phyloP scores from a whole-genome alignment of 1,284 basidiomycete genomes.

The Trichosporon sp. region DNA sequence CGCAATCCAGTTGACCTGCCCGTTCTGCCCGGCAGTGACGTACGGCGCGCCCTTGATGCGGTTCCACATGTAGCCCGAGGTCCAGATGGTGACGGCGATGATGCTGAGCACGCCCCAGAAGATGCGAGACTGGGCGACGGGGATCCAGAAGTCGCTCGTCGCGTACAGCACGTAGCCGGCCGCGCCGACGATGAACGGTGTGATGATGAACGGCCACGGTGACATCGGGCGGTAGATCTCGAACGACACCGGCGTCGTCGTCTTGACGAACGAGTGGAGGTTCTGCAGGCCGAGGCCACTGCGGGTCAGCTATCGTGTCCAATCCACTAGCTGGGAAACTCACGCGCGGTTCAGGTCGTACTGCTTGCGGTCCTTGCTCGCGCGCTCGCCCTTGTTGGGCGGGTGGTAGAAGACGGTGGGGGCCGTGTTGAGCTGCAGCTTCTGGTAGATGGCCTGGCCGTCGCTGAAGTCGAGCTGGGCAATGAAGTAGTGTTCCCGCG shows the following conservation, averaged over 20 bases:
- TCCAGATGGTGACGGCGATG: constrained; percentile 72
- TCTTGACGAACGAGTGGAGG: constrained; percentile 69
- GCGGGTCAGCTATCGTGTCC: constrained; percentile 11
- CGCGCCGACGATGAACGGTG: constrained; percentile 56
- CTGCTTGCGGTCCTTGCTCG: constrained; percentile 55
- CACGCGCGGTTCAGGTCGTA: constrained; percentile 66
- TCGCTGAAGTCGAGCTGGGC: constrained; percentile 82
- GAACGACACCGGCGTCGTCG: constrained; percentile 55
- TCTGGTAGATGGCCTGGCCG: constrained; percentile 68
- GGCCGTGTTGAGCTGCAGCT: constrained; percentile 65
- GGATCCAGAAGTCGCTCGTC: constrained; percentile 53
- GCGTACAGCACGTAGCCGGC: constrained; percentile 43
- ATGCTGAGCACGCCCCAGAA: constrained; percentile 63
- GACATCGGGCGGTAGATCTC: constrained; percentile 46
- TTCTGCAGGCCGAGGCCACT: constrained; percentile 75
- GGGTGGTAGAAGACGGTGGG: constrained; percentile 76
- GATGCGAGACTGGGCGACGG: constrained; percentile 62
- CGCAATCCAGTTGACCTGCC: constrained; percentile 72
- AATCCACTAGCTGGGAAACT: constrained; percentile 48
- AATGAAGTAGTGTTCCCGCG: constrained; percentile 79
- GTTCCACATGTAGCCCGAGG: constrained; percentile 93
- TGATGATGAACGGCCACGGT: constrained; percentile 55
- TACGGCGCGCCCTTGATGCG: constrained; percentile 81
- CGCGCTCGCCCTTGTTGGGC: constrained; percentile 64
- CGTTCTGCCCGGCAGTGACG: constrained; percentile 52